Evolutionary conservation across 352 stramenopile species (phyloP).

Genomic region (Globisporangium perplexum): DNA sequence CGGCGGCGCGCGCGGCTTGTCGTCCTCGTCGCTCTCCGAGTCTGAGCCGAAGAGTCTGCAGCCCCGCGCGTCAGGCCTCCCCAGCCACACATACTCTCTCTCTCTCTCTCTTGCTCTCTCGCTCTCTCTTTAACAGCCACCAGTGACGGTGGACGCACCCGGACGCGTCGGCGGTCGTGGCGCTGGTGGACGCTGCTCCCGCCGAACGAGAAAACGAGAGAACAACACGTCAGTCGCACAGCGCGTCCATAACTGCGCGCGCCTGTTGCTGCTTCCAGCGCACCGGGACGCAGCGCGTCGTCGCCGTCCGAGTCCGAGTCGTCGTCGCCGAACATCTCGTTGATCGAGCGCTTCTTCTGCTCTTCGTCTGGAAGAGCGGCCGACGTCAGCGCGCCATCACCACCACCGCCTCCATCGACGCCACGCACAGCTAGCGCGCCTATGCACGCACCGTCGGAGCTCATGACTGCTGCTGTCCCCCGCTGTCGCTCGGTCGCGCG

Average conservation of each 20-base stretch:
- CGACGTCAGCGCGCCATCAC: not conserved
- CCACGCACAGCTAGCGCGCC: too few species aligned
- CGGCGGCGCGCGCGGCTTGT: constrained; percentile 42
- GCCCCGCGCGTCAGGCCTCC: not conserved
- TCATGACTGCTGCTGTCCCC: constrained; percentile 24
- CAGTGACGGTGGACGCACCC: constrained; percentile 26
- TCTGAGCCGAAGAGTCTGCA: constrained; percentile 79
- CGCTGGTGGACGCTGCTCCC: constrained; percentile 23
- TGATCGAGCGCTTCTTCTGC: constrained; percentile 82
- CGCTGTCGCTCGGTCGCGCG: constrained; percentile 4
- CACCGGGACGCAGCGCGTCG: constrained; percentile 47
- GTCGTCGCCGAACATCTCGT: constrained; percentile 86
- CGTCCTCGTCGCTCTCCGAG: constrained; percentile 78
- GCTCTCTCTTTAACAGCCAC: too few species aligned
- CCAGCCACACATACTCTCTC: not conserved
- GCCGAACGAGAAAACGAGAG: not conserved
- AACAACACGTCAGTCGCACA: not conserved
- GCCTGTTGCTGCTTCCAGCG: too few species aligned
- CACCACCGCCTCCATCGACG: too few species aligned
- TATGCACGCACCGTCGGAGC: constrained; percentile 56
- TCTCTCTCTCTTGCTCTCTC: too few species aligned
- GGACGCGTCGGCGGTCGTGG: constrained; percentile 62
- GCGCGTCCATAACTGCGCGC: not conserved
- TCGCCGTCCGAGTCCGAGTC: constrained; percentile 68
- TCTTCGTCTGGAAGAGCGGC: constrained; percentile 54